Base-by-base conservation (phyloP, 2,329 filamentous ascomycete species). In the Penicillium occitanis region DNA sequence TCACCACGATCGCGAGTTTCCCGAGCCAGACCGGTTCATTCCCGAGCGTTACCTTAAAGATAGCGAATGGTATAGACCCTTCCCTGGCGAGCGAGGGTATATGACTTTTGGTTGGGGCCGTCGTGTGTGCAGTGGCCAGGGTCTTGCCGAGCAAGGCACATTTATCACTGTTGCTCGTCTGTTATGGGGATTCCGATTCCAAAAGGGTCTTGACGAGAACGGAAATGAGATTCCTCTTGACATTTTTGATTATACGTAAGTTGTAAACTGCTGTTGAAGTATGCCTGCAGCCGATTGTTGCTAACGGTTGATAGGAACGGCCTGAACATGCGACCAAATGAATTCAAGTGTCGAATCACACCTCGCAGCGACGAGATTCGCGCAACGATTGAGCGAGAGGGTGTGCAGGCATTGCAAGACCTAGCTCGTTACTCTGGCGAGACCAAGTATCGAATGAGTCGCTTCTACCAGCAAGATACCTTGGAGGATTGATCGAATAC, bases 101-200 rank as follows among this genome's bases (percentile, higher is more conserved):
- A 60, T 60, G 53, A 85, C 84, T 1, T 86, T 86, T 70, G 84
- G 85, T 30, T 86, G 84, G 82, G 85, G 85, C 6, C 79, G 85
- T 2, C 74, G 85, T 5, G 82, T 85, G 3, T 87, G 85, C 72
- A 81, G 80, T 53, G 85, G 85, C 0, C 79, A 85, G 71, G 83
- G 80, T 2, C 75, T 88, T 19, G 86, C 86, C 1, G 86, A 88
- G 73, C 84, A 87, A 70, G 85, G 86, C 5, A 85, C 85, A 0
- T 88, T 85, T 80, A 82, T 88, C 70, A 86, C 83, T 0, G 79
- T 88, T 53, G 83, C 84, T 8, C 76, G 86, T 14, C 70, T 88
- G 33, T 76, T 88, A 6, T 88, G 86, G 85, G 85, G 80, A 0
- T 88, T 87, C 14, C 50, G 25, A 14, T 57, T 57, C 51, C 30